These are phyloP conservation scores for Pestalotiopsis fici DNA, from an alignment of 2,329 filamentous ascomycete species.

Conservation along the genomic window DNA sequence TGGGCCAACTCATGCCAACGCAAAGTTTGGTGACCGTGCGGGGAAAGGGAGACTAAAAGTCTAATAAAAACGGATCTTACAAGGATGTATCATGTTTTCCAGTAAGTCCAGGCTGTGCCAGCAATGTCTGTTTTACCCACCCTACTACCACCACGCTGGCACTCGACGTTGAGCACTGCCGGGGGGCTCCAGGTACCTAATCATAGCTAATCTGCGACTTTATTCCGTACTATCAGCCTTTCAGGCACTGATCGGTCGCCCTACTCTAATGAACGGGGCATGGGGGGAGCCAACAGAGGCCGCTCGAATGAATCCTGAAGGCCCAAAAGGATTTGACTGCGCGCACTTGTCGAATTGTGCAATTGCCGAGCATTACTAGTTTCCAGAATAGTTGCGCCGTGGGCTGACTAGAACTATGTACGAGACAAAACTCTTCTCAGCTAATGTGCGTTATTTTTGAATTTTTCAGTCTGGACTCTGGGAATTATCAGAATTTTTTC, in stretches of 20 bases:
- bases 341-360: neutral
- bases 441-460: neutral
- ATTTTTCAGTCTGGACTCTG: neutral
- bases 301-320: neutral
- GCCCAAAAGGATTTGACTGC: neutral
- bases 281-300: neutral
- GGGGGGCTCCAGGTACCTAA: neutral
- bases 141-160: neutral
- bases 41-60: neutral
- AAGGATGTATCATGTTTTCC: too few species aligned
- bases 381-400: neutral
- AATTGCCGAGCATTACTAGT: neutral
- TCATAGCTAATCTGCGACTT: neutral
- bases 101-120: neutral
- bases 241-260: neutral
- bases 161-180: neutral
- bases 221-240: neutral
- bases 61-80: neutral
- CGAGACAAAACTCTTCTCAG: neutral
- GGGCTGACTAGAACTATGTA: neutral
- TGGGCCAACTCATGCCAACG: neutral
- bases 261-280: neutral
- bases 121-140: neutral
- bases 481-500: neutral
- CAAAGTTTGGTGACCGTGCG: neutral